A percentile compares a stretch with the other conserved stretches of the same genome.
Conservation (phyloP, 1,139 yeast genomes). For the Saccharomyces hybrid region DNA sequence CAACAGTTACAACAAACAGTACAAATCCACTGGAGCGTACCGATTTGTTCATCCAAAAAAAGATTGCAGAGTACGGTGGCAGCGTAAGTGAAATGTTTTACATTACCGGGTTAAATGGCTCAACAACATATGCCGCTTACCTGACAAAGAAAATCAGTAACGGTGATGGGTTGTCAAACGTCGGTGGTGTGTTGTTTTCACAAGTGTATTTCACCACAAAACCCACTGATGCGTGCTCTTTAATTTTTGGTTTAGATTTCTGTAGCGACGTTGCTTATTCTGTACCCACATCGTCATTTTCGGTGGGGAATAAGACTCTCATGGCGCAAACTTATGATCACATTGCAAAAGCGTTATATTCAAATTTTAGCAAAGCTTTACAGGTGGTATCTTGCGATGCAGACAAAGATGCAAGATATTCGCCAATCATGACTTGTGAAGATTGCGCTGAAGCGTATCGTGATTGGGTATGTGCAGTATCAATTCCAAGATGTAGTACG, state of each 20-base stretch:
- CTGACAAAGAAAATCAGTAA: constrained; percentile 39
- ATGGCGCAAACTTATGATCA: constrained; percentile 51
- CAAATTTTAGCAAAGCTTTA: constrained; percentile 67
- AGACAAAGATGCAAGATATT: constrained; percentile 57
- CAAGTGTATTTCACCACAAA: constrained; percentile 58
- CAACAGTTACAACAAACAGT: constrained; percentile 4
- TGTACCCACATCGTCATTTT: constrained; percentile 53
- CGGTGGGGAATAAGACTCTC: constrained; percentile 18
- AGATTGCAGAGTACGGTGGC: constrained; percentile 44
- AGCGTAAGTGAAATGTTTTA: constrained; percentile 53
- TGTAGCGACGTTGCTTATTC: constrained; percentile 81
- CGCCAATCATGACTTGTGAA: constrained; percentile 65
- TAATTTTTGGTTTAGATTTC: constrained; percentile 66
- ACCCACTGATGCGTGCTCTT: constrained; percentile 51
- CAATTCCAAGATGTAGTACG: constrained; percentile 82
- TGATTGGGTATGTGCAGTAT: constrained; percentile 84
- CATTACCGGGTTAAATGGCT: constrained; percentile 51
- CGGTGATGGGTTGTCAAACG: constrained; percentile 28
- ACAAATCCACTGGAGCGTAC: constrained; percentile 9
- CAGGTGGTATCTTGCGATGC: constrained; percentile 76
- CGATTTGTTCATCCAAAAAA: constrained; percentile 26
- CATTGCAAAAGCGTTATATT: constrained; percentile 48
- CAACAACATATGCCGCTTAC: constrained; percentile 60
- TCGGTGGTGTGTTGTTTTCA: constrained; percentile 62
- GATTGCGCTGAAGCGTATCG: constrained; percentile 69